Conservation (phyloP, 1,284 basidiomycete genomes). For the Afroboletus lepidellus region DNA sequence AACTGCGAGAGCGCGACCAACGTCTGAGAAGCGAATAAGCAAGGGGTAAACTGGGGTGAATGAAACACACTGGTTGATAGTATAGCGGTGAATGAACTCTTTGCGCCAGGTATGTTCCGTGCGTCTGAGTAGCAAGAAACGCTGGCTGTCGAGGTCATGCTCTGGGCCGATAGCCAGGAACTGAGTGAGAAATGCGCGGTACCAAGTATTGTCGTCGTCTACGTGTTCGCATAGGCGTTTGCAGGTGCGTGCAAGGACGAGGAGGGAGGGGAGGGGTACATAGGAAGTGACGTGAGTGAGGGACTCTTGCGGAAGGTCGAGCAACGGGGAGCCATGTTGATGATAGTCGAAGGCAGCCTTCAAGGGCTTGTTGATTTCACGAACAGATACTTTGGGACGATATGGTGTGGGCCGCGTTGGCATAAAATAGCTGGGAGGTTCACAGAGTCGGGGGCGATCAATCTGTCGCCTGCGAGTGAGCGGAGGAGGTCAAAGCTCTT, state of each 20-base stretch:
- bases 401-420: slow-evolving; percentile 25
- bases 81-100: slow-evolving; percentile 61
- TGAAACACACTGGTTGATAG: slow-evolving; percentile 48
- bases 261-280: slow-evolving; percentile 65
- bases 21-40: slow-evolving; percentile 45
- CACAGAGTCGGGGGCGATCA: slow-evolving; percentile 12
- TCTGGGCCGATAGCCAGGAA: slow-evolving; percentile 69
- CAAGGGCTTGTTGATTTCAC: slow-evolving; percentile 1
- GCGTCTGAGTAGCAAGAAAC: slow-evolving; percentile 54
- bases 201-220: slow-evolving; percentile 81
- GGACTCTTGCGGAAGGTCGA: slow-evolving; percentile 67
- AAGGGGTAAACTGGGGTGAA: background rate
- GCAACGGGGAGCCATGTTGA: slow-evolving; percentile 55
- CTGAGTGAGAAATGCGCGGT: slow-evolving; percentile 72
- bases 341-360: background rate
- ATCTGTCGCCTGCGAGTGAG: slow-evolving; percentile 21
- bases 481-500: background rate
- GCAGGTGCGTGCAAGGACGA: slow-evolving; percentile 58
- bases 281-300: slow-evolving; percentile 79
- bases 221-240: slow-evolving; percentile 61
- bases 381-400: slow-evolving; percentile 13
- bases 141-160: slow-evolving; percentile 44
- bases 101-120: slow-evolving; percentile 62
- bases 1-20: slow-evolving; percentile 67
- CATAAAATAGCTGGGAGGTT: slow-evolving; percentile 27